These are phyloP conservation scores for Cyberlindnera maritima DNA, from an alignment of 805 yeast species.

Conservation along the genomic window DNA sequence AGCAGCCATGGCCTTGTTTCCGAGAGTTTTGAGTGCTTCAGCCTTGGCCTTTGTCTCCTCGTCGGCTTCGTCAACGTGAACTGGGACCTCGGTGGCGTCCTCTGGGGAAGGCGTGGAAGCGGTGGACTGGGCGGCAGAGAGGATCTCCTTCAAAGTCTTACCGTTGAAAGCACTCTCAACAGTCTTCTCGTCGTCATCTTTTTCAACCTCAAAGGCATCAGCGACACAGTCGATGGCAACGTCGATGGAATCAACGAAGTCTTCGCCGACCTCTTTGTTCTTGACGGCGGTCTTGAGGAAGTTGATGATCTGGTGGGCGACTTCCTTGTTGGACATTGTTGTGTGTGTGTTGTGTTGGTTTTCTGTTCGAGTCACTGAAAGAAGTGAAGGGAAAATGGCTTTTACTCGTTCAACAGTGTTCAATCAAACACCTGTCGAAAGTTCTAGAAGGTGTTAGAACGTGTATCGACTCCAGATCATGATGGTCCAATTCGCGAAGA, in stretches of 20 bases:
- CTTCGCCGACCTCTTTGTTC: conserved; percentile 67
- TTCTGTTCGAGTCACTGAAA: not conserved
- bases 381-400: not conserved
- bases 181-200: conserved; percentile 40
- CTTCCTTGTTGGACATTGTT: conserved; percentile 47
- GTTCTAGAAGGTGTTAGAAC: conserved; percentile 2
- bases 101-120: conserved; percentile 18
- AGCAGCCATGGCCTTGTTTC: conserved; percentile 84
- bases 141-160: conserved; percentile 44
- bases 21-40: conserved; percentile 80
- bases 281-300: conserved; percentile 61
- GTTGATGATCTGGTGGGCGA: conserved; percentile 71
- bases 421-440: not conserved
- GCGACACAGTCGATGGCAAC: conserved; percentile 92
- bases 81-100: conserved; percentile 28
- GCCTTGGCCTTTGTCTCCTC: conserved; percentile 67
- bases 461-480: not conserved
- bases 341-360: not conserved
- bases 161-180: conserved; percentile 42
- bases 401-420: too few species aligned
- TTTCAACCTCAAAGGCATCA: conserved; percentile 75
- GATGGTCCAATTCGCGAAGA: not conserved
- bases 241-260: conserved; percentile 83
- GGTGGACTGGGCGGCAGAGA: conserved; percentile 26
- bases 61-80: conserved; percentile 42